Base-by-base conservation (phyloP, 202 grass and related monocot genomes). In the Setaria viridis region DNA sequence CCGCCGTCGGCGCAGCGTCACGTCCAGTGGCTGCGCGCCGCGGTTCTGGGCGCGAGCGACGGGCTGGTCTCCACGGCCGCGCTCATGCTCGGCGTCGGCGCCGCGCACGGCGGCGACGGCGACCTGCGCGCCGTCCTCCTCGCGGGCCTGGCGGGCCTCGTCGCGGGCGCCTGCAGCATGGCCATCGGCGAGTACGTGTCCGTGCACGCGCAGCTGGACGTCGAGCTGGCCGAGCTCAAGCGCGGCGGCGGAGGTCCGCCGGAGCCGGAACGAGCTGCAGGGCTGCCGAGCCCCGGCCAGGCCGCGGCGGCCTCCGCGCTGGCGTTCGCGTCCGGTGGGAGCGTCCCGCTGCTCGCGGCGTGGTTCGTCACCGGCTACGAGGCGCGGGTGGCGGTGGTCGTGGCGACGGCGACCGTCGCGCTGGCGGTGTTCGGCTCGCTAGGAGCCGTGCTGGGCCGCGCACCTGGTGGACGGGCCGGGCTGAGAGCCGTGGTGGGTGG, bases 141-240 rank as follows among this genome's bases (percentile, higher is more conserved):
- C 9, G 86, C 94, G 1, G 94, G 94, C 51, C 56, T 87, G 4
- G 91, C 91, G 0, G 91, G 80, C 39, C 88, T 89, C 21, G 50
- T 97, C 69, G 91, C 94, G 12, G 91, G 89, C 30, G 89, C 91
- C 0, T 92, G 85, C 72, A 97, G 94, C 87, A 97, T 97, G 92
- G 94, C 90, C 56, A 91, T 94, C 84, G 92, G 90, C 43, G 94
- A 97, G 84, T 97, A 88, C 73, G 91, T 97, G 33, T 94, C 89
- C 0, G 91, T 97, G 58, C 91, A 89, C 57, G 80, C 80, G 25
- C 90, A 97, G 83, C 53, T 90, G 13, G 91, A 97, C 72, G 83
- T 90, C 1, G 89, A 97, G 80, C 9, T 90, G 11, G 83, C 89
- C 32, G 88, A 90, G 11, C 81, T 92, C 9, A 66, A 76, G 74